Conservation (phyloP, 2,329 filamentous ascomycete genomes). For the Alternaria hordeiaustralica region DNA sequence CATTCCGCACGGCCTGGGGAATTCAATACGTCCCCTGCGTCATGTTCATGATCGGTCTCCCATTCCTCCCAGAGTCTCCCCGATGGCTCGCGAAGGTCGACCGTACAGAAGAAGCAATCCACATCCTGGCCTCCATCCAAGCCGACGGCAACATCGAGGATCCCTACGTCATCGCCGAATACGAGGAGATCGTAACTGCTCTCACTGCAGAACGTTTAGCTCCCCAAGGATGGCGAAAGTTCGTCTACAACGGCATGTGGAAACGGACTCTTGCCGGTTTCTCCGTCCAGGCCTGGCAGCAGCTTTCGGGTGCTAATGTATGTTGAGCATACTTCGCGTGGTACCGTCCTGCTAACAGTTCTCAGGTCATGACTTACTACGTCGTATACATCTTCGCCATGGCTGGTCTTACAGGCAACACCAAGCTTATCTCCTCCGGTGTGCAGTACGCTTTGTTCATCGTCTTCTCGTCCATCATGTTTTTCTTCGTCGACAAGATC, state of each 20-base stretch:
- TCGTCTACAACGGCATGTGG: conserved; percentile 74
- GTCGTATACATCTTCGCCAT: conserved; percentile 71
- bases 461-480: conserved; percentile 75
- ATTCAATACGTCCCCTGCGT: conserved; percentile 49
- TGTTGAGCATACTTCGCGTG: conserved; percentile 56
- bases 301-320: conserved; percentile 79
- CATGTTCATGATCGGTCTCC: conserved; percentile 54
- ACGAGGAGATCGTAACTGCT: conserved; percentile 75
- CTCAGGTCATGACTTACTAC: conserved; percentile 21
- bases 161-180: conserved; percentile 70
- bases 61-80: conserved; percentile 57
- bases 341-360: not conserved
- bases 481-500: conserved; percentile 77
- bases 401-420: conserved; percentile 68
- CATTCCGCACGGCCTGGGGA: conserved; percentile 48
- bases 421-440: conserved; percentile 68
- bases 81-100: conserved; percentile 56
- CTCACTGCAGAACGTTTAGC: conserved; percentile 76
- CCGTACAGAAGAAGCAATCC: conserved; percentile 52
- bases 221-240: conserved; percentile 73
- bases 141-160: conserved; percentile 67
- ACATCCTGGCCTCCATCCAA: conserved; percentile 52
- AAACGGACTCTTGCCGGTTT: conserved; percentile 74
- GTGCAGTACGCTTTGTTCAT: conserved; percentile 84
- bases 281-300: conserved; percentile 78